phyloP scores from a whole-genome alignment of 306 rosid genomes.

The Prunus padus region DNA sequence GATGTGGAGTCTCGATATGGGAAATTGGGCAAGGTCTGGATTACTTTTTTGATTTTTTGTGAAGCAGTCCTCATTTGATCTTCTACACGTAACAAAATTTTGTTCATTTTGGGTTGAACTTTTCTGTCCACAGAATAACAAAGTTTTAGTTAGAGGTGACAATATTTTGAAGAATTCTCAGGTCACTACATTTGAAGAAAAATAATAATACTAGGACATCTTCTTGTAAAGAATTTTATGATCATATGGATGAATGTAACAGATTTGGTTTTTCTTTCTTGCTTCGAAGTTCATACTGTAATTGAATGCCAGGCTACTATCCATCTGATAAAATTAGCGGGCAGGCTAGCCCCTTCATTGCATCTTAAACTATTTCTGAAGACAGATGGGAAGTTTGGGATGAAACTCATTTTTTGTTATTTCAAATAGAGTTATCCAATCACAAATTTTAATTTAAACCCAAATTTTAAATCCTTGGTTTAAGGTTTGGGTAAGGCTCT shows the following conservation, averaged over 20 bases:
- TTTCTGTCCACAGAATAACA: neutral
- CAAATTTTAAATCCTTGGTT: no score
- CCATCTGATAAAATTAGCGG: no score
- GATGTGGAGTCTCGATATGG: constrained; percentile 92
- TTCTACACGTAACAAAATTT: neutral
- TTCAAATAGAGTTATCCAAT: no score
- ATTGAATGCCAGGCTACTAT: no score
- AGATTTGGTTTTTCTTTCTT: neutral
- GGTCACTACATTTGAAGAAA: neutral
- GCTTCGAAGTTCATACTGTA: neutral
- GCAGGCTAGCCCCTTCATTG: no score
- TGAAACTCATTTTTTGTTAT: no score
- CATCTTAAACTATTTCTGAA: no score
- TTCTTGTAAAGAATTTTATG: no score
- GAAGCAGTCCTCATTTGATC: constrained; percentile 5
- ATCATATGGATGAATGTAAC: no score
- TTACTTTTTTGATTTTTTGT: constrained; percentile 77
- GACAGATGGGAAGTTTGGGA: no score
- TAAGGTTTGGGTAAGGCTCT: neutral
- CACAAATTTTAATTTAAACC: no score
- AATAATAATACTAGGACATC: neutral
- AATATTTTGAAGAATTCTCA: constrained; percentile 3
- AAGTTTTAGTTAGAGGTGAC: constrained; percentile 1
- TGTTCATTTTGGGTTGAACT: neutral
- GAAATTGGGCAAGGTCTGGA: constrained; percentile 99